These are phyloP conservation scores for Cerioporus squamosus DNA, from an alignment of 1,284 basidiomycete genomes.

Conservation along the genomic window DNA sequence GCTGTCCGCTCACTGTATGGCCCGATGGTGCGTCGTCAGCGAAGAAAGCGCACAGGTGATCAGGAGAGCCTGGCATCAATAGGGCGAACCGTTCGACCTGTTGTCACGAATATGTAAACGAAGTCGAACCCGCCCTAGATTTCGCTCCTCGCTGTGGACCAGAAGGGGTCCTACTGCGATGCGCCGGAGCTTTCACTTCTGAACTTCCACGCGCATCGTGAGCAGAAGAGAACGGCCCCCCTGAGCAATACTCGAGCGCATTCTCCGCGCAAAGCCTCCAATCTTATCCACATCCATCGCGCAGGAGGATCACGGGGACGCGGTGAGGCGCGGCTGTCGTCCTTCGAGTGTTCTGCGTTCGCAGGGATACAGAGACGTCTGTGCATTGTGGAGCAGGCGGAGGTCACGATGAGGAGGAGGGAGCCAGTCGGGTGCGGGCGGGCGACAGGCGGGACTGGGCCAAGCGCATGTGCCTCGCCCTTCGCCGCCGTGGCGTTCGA, in stretches of 20 bases:
- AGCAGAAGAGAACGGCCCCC: no score
- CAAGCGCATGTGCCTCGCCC: neutral
- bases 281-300: slow-evolving; percentile 12
- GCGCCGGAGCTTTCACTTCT: neutral
- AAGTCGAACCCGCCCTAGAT: no score
- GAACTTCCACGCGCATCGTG: no score
- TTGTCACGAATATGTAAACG: no score
- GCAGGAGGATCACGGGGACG: neutral
- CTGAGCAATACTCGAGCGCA: neutral
- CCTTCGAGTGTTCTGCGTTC: neutral
- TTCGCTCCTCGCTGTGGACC: no score
- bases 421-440: neutral
- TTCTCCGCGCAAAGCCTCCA: neutral
- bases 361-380: neutral
- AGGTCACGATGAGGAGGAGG: neutral
- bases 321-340: neutral
- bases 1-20: no score
- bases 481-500: neutral
- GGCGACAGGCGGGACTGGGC: neutral
- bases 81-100: no score
- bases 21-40: no score
- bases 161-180: no score
- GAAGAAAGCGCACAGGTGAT: no score
- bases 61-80: no score
- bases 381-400: neutral